A percentile compares a stretch with the other conserved stretches of the same genome.
Evolutionary conservation across 2,329 filamentous ascomycete genomes (phyloP).

Genomic region (Karstenula rhodostoma): DNA sequence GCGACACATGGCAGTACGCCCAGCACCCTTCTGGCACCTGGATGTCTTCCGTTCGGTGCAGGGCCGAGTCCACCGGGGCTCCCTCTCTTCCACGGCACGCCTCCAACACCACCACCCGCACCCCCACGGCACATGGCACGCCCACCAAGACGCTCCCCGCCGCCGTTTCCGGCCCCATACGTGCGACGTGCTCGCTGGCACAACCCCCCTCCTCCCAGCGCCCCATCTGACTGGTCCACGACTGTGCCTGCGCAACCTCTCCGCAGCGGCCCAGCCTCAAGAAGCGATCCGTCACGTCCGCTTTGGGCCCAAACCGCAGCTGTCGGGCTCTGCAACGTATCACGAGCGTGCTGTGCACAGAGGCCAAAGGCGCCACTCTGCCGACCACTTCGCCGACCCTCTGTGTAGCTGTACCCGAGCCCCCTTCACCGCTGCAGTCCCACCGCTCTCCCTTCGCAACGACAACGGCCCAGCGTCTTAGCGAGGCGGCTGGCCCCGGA

Average conservation of each 20-base stretch:
- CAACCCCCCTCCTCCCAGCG: background rate
- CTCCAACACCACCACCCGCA: slow-evolving; percentile 6
- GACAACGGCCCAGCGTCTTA: background rate
- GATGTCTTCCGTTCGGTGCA: no score
- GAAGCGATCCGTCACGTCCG: slow-evolving; percentile 25
- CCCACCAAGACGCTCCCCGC: slow-evolving; percentile 10
- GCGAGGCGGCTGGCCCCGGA: slow-evolving; percentile 2
- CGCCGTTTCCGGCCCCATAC: slow-evolving; percentile 10
- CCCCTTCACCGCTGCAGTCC: slow-evolving; percentile 8
- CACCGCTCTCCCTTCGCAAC: background rate
- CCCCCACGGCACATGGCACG: slow-evolving; percentile 8
- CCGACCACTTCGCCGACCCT: slow-evolving; percentile 11
- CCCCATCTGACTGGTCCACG: slow-evolving; percentile 16
- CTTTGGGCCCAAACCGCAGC: slow-evolving; percentile 20
- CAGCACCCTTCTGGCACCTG: slow-evolving; percentile 3
- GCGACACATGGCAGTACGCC: slow-evolving; percentile 12
- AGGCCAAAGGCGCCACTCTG: slow-evolving; percentile 8
- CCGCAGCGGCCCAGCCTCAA: slow-evolving; percentile 10
- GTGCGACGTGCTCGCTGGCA: background rate
- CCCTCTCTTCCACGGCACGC: no score
- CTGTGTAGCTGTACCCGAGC: background rate
- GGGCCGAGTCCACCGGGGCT: no score
- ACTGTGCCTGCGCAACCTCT: slow-evolving; percentile 15
- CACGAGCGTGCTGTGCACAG: slow-evolving; percentile 6
- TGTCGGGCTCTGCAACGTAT: slow-evolving; percentile 14